Conservation (phyloP, 192 early-diverging fungal genomes). For the Chytriomyces confervae region DNA sequence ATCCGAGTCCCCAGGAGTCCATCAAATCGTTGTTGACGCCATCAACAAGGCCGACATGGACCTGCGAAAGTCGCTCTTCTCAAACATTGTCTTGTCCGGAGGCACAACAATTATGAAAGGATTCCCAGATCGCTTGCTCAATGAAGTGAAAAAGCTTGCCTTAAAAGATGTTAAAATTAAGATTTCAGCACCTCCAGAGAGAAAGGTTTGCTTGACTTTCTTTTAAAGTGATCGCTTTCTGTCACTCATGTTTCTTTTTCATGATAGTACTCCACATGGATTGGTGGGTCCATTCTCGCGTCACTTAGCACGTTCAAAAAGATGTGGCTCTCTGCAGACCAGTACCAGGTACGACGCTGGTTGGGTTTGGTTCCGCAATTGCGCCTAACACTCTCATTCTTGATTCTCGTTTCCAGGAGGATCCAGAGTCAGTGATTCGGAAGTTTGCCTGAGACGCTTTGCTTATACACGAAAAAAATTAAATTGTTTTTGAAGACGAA, state of each 20-base stretch:
- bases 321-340: constrained; percentile 99
- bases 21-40: constrained; percentile 90
- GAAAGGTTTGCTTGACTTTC: background rate
- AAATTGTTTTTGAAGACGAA: too few relatives aligned
- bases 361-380: background rate
- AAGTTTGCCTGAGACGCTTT: constrained; percentile 49
- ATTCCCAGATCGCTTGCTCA: constrained; percentile 92
- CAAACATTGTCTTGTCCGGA: constrained; percentile 94
- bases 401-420: constrained; percentile 74
- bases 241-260: background rate
- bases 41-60: constrained; percentile 96
- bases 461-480: too few relatives aligned
- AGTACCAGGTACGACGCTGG: constrained; percentile 52
- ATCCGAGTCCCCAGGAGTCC: constrained; percentile 89
- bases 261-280: constrained; percentile 89
- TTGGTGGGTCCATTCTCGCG: constrained; percentile 94
- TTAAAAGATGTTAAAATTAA: constrained; percentile 96
- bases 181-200: constrained; percentile 79
- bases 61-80: constrained; percentile 84
- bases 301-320: constrained; percentile 96
- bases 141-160: constrained; percentile 87
- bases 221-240: background rate
- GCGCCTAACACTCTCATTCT: too few relatives aligned
- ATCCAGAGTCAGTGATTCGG: constrained; percentile 90
- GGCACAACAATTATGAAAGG: constrained; percentile 92